phyloP scores from a whole-genome alignment of 2,329 filamentous ascomycete genomes.

The Fulvia fulva region DNA sequence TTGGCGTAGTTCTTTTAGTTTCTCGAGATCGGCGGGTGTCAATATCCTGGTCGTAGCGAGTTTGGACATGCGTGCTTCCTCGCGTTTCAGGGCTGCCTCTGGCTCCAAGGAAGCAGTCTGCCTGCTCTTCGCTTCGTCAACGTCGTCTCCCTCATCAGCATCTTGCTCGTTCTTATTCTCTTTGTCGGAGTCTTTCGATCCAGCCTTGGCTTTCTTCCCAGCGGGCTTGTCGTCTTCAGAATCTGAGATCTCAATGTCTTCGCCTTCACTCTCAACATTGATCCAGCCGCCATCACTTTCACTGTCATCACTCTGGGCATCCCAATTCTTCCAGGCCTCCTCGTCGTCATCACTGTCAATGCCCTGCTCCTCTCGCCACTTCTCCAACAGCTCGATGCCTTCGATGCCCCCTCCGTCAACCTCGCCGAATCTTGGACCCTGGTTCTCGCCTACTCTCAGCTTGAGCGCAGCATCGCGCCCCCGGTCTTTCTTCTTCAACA shows the following conservation, averaged over 20 bases:
- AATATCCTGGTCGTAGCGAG: constrained; percentile 91
- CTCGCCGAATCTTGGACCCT: constrained; percentile 77
- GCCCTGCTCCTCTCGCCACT: constrained; percentile 89
- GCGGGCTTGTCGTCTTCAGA: constrained; percentile 66
- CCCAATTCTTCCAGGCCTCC: constrained; percentile 56
- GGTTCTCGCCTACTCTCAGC: constrained; percentile 69
- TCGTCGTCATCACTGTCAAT: constrained; percentile 59
- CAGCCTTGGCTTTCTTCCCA: constrained; percentile 34
- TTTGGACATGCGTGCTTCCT: constrained; percentile 50
- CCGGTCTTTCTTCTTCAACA: constrained; percentile 83
- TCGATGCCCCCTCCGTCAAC: constrained; percentile 79
- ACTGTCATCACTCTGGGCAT: constrained; percentile 58
- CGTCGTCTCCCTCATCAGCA: constrained; percentile 18
- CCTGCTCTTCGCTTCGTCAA: constrained; percentile 22
- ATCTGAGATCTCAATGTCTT: constrained; percentile 68
- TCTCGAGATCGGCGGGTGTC: constrained; percentile 92
- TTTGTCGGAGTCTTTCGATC: constrained; percentile 23
- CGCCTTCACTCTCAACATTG: constrained; percentile 76
- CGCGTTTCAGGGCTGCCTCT: constrained; percentile 27
- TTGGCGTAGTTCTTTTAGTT: constrained; percentile 81
- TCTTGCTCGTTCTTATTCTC: constrained; percentile 11
- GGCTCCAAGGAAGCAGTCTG: constrained; percentile 32
- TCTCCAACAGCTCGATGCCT: constrained; percentile 82
- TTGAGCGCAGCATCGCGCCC: constrained; percentile 88
- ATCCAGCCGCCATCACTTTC: constrained; percentile 89